A percentile compares a stretch with the other conserved stretches of the same genome.
Evolutionary conservation across 345 rosid species (phyloP).

Genomic region (Acer saccharum): DNA sequence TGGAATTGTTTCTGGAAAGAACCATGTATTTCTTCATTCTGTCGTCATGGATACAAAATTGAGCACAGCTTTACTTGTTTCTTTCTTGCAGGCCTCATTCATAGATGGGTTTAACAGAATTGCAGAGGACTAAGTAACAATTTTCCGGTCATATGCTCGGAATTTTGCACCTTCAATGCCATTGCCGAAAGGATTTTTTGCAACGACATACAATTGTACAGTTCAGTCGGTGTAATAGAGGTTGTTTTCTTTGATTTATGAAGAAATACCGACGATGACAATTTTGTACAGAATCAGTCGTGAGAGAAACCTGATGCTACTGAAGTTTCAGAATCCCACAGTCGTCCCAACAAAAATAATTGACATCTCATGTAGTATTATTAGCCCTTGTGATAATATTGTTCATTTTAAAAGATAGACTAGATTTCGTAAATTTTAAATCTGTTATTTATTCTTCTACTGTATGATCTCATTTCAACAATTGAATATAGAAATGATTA

Average conservation of each 20-base stretch:
- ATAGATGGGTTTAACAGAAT: neutral
- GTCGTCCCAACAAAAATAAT: neutral
- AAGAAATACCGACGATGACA: constrained; percentile 10
- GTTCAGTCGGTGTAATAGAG: no score
- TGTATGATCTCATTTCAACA: neutral
- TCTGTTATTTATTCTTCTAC: neutral
- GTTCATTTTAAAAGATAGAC: neutral
- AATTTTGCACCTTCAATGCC: constrained; percentile 2
- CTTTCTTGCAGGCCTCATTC: constrained; percentile 1
- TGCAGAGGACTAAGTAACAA: neutral
- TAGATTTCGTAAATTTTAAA: neutral
- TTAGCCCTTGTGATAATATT: neutral
- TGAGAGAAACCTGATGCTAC: neutral
- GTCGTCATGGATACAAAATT: neutral
- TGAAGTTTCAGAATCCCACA: neutral
- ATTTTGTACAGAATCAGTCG: constrained; percentile 30
- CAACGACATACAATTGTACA: no score
- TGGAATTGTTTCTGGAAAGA: neutral
- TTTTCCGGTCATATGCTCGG: neutral
- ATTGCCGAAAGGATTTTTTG: no score
- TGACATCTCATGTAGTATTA: neutral
- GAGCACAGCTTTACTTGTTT: neutral
- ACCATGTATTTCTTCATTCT: neutral
- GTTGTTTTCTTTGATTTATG: neutral
- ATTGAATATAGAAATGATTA: neutral